Evolutionary conservation across 805 yeast species (phyloP).

Genomic region (Kluyveromyces dobzhanskii): DNA sequence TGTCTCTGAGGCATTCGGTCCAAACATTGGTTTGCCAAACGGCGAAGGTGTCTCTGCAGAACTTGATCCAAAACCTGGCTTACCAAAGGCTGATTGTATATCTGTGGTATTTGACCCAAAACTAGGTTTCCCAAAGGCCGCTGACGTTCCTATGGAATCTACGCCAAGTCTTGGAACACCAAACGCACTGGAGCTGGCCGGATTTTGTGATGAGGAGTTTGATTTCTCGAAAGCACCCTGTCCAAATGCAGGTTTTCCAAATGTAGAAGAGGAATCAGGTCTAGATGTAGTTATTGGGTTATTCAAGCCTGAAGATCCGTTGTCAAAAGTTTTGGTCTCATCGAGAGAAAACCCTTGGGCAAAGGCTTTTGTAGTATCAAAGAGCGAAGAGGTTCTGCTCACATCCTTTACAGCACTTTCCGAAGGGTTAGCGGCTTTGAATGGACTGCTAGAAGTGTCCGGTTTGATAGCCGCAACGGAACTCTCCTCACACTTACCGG

Average conservation of each 20-base stretch:
- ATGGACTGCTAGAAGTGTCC: too few relatives aligned
- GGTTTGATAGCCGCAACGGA: too few relatives aligned
- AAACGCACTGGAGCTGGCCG: background rate
- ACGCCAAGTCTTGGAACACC: background rate
- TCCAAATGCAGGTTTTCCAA: constrained; percentile 17
- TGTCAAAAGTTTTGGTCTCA: too few relatives aligned
- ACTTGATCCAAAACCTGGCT: constrained; percentile 19
- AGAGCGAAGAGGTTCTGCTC: background rate
- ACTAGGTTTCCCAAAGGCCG: constrained; percentile 15
- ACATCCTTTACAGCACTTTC: background rate
- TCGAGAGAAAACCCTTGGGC: background rate
- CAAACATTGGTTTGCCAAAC: constrained; percentile 7
- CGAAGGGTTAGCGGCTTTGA: too few relatives aligned
- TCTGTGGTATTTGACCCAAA: too few relatives aligned
- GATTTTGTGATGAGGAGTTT: background rate
- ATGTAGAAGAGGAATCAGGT: constrained; percentile 5
- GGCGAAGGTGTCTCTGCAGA: too few relatives aligned
- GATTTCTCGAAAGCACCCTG: background rate
- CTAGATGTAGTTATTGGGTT: background rate
- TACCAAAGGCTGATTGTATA: background rate
- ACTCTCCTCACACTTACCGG: too few relatives aligned
- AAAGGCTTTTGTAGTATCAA: background rate
- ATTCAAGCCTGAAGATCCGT: background rate
- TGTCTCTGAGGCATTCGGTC: too few relatives aligned
- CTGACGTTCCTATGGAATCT: background rate